Evolutionary conservation across 2,329 filamentous ascomycete species (phyloP).

Genomic region (Colletotrichum filicis): DNA sequence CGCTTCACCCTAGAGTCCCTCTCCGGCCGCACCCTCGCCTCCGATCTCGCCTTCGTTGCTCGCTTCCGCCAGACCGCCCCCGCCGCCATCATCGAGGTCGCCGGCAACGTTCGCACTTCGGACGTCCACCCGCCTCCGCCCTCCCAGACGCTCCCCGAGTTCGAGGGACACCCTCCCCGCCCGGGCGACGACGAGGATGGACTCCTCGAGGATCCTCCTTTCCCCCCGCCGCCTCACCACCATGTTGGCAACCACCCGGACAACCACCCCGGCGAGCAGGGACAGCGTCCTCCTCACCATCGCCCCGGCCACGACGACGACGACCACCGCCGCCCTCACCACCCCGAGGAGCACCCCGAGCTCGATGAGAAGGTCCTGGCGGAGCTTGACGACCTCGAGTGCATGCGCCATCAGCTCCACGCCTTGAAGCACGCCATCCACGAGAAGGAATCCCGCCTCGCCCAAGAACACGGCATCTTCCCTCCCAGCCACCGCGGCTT

Average conservation of each 20-base stretch:
- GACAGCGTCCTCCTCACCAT: slow-evolving; percentile 11
- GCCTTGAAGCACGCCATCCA: slow-evolving; percentile 55
- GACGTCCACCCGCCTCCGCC: background rate
- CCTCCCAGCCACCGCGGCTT: slow-evolving; percentile 34
- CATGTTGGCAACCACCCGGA: slow-evolving; percentile 20
- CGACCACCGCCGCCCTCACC: background rate
- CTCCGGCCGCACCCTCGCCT: slow-evolving; percentile 51
- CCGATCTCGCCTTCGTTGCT: slow-evolving; percentile 51
- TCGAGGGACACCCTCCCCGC: slow-evolving; percentile 32
- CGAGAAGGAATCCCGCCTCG: slow-evolving; percentile 53
- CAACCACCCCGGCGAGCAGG: slow-evolving; percentile 10
- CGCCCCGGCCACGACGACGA: background rate
- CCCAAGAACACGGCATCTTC: slow-evolving; percentile 46
- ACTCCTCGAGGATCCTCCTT: slow-evolving; percentile 29
- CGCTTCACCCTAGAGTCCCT: slow-evolving; percentile 55
- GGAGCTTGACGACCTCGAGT: slow-evolving; percentile 57
- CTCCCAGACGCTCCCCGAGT: slow-evolving; percentile 32
- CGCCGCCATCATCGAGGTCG: slow-evolving; percentile 53
- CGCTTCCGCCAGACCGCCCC: slow-evolving; percentile 59
- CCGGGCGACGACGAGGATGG: slow-evolving; percentile 26
- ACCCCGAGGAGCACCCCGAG: slow-evolving; percentile 26
- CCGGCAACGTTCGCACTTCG: slow-evolving; percentile 44
- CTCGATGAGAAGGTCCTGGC: slow-evolving; percentile 44
- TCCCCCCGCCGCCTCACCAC: slow-evolving; percentile 37
- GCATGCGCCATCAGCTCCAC: slow-evolving; percentile 52